Conservation (phyloP, 257 asterid genomes). For the Parsonsia alboflavescens region DNA sequence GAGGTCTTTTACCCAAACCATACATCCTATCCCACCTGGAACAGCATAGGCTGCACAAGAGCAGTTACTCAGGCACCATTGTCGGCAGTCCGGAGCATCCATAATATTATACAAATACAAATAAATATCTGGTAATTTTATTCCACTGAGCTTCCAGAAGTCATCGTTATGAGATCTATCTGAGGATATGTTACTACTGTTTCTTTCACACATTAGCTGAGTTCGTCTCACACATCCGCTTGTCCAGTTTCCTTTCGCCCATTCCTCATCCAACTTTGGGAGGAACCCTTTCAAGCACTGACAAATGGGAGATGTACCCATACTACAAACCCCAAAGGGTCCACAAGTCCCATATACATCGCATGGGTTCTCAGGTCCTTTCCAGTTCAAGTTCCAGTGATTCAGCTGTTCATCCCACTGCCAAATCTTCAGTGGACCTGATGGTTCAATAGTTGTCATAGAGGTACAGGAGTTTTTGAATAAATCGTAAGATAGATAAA, state of each 20-base stretch:
- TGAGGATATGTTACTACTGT: constrained; percentile 3
- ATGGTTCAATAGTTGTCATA: neutral
- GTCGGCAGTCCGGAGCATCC: constrained; percentile 14
- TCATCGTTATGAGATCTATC: constrained; percentile 15
- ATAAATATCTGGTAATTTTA: constrained; percentile 31
- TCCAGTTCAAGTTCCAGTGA: constrained; percentile 12
- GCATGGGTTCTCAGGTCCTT: constrained; percentile 14
- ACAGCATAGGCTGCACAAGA: constrained; percentile 34
- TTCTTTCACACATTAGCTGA: constrained; percentile 22
- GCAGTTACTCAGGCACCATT: constrained; percentile 30
- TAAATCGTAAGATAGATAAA: too few species aligned
- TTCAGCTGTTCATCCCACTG: constrained; percentile 2
- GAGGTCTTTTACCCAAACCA: constrained; percentile 29
- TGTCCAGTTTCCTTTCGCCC: constrained; percentile 29
- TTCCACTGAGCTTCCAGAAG: constrained; percentile 19
- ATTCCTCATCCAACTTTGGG: constrained; percentile 16
- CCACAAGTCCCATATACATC: constrained; percentile 31
- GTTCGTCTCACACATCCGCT: constrained; percentile 27
- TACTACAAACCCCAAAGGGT: constrained; percentile 23
- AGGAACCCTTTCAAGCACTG: constrained; percentile 27
- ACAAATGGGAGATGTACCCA: constrained; percentile 16
- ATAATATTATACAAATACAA: constrained; percentile 4
- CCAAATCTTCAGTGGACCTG: constrained; percentile 16
- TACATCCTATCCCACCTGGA: constrained; percentile 26
- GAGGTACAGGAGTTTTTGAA: neutral